Evolutionary conservation across 1,139 yeast species (phyloP), one percentile per base, ranked within the genome.

Genomic region (Kurtzmaniella natalensis): DNA sequence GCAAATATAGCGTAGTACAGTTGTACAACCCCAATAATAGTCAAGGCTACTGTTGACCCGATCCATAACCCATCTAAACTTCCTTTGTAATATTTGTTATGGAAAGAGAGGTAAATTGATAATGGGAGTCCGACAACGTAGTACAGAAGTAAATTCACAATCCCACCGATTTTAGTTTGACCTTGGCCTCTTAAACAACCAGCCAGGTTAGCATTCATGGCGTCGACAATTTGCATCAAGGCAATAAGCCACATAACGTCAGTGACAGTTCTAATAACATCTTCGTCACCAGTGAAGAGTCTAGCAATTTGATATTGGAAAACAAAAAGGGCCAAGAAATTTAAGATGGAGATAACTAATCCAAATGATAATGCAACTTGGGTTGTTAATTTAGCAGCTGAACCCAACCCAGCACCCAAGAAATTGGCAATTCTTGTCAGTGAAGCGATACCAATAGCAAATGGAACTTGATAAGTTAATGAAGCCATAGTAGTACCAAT

Each of bases 121-220:
- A 74, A 46, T 4, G 81, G 81, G 20, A 76, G 53, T 3, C 81
- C 81, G 25, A 76, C 53, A 2, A 71, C 50, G 46, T 76, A 76
- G 45, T 76, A 76, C 1, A 77, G 63, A 18, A 74, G 43, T 37
- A 76, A 54, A 43, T 76, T 76, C 24, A 74, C 74, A 30, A 72
- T 68, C 7, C 81, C 81, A 3, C 81, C 81, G 32, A 76, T 73
- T 44, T 67, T 71, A 15, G 78, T 76, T 46, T 71, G 70, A 13
- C 81, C 81, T 48, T 76, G 80, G 10, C 81, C 81, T 41, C 81
- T 57, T 30, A 76, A 59, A 41, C 79, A 72, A 3, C 81, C 81
- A 3, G 81, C 81, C 4, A 77, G 70, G 34, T 72, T 73, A 7
- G 80, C 77, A 50, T 75, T 76, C 59, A 72, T 56, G 1, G 78